These are phyloP conservation scores for Hortaea sp. DNA, from an alignment of 2,329 filamentous ascomycete species.

Conservation along the genomic window DNA sequence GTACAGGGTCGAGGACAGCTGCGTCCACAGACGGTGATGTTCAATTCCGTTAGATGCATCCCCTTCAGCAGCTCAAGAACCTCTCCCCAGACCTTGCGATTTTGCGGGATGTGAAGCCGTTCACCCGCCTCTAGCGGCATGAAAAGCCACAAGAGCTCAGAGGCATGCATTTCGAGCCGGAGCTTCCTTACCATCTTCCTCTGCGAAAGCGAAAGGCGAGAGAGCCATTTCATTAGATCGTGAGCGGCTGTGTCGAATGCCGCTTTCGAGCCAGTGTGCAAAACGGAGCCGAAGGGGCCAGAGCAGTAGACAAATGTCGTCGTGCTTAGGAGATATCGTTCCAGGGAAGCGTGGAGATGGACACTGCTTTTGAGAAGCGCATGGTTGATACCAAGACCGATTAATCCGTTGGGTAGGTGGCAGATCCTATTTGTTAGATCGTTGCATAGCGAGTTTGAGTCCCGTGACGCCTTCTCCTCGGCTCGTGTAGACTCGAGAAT, in stretches of 20 bases:
- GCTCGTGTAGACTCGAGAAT: neutral
- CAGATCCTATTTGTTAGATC: neutral
- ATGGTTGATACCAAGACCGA: neutral
- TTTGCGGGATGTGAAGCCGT: conserved; percentile 1
- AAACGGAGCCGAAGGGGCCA: neutral
- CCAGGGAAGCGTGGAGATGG: neutral
- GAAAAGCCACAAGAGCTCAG: conserved; percentile 5
- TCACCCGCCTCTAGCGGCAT: conserved; percentile 1
- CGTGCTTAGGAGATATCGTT: neutral
- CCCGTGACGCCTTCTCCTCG: neutral
- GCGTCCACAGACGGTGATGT: neutral
- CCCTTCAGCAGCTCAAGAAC: conserved; percentile 1
- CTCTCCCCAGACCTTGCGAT: conserved; percentile 1
- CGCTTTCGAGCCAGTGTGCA: neutral
- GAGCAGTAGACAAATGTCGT: neutral
- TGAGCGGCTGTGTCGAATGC: neutral
- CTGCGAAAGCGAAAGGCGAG: neutral
- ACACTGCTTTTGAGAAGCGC: neutral
- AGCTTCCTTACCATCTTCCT: conserved; percentile 1
- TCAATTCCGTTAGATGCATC: conserved; percentile 2
- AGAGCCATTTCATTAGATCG: conserved; percentile 1
- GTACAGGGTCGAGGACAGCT: conserved; percentile 1
- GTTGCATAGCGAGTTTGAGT: neutral
- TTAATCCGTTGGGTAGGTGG: neutral
- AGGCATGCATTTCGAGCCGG: conserved; percentile 4